Conservation (phyloP, 495 filamentous ascomycete species). For the Podospora australis region DNA sequence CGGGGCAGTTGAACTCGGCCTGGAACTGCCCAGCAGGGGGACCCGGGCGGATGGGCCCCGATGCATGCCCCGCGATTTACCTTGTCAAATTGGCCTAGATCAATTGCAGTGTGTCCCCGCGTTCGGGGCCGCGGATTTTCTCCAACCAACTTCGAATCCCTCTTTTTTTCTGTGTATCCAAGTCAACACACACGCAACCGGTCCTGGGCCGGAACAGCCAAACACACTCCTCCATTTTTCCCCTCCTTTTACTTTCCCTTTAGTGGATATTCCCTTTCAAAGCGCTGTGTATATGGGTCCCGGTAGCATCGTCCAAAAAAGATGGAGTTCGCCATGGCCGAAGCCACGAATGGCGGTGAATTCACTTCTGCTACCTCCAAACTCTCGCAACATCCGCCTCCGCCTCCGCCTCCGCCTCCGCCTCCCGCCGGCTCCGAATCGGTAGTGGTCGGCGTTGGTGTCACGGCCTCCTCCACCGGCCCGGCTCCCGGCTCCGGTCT, state of each 20-base stretch:
- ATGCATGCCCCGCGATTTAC: background rate
- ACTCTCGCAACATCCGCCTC: background rate
- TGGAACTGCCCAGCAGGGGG: too few relatives aligned
- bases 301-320: background rate
- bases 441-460: background rate
- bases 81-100: constrained; percentile 1
- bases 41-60: background rate
- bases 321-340: constrained; percentile 1
- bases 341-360: background rate
- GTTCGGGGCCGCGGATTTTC: constrained; percentile 2
- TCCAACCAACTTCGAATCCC: constrained; percentile 4
- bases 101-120: background rate
- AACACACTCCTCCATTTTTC: too few relatives aligned
- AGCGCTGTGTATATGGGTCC: background rate
- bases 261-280: background rate
- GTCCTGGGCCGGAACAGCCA: too few relatives aligned
- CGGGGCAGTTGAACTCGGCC: background rate
- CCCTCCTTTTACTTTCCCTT: background rate
- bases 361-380: constrained; percentile 2
- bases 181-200: too few relatives aligned
- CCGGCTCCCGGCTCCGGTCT: constrained; percentile 1
- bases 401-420: background rate
- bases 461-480: background rate
- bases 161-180: too few relatives aligned
- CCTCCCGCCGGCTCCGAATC: too few relatives aligned